Base-by-base conservation (phyloP, 331 rosid species). In the Rosa hybrid region DNA sequence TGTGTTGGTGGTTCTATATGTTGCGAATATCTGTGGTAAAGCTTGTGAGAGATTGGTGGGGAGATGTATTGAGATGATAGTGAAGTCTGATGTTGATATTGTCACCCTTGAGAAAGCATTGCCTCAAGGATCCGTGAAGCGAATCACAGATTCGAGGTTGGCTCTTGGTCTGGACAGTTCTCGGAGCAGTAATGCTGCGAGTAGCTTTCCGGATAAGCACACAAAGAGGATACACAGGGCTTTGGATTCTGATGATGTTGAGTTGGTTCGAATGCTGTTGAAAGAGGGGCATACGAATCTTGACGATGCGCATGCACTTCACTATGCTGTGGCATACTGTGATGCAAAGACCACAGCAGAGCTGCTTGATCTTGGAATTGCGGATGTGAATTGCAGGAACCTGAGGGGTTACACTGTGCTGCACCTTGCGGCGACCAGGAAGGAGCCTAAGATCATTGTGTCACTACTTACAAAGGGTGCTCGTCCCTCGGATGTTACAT, bases 391-490 rank as follows among this genome's bases (percentile, higher is more conserved):
- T 67, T 74, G 73, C 23, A 90, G 83, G 78, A 90, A 91, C 78
- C 68, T 4, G 7, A 88, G 92, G 85, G 91, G 91, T 1, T 79
- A 84, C 30, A 90, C 89, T 12, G 97, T 86, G 75, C 68, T 91
- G 50, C 97, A 87, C 30, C 79, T 91, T 51, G 87, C 94, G 4
- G 92, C 91, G 0, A 75, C 39, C 57, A 87, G 92, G 82, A 91
- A 77, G 78, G 91, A 90, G 68, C 92, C 94, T 13, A 88, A 87
- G 86, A 81, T 91, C 60, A 85, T 86, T 57, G 97, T 88, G 27
- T 91, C 97, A 12, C 89, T 90, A 12, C 80, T 91, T 25, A 90
- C 90, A 1, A 91, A 90, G 81, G 97, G 94, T 59, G 92, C 91
- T 50, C 81, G 79, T 21, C 92, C 92, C 60, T 81, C 92, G 41